phyloP scores from a whole-genome alignment of 345 rosid genomes.

The Eucalyptus marginata region DNA sequence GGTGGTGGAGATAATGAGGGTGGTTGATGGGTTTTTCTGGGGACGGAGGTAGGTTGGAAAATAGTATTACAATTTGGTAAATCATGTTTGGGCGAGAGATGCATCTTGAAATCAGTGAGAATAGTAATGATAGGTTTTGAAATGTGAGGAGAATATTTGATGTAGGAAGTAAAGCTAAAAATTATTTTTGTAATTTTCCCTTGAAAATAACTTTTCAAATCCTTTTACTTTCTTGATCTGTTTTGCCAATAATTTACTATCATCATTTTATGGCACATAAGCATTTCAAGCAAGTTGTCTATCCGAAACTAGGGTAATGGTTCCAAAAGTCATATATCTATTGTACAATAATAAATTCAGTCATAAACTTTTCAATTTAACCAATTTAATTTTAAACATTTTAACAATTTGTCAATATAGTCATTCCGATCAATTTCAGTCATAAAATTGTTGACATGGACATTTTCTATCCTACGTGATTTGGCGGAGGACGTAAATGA shows the following conservation, averaged over 20 bases:
- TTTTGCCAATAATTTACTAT: neutral
- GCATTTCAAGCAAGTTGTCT: neutral
- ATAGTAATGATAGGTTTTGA: neutral
- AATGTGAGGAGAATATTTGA: neutral
- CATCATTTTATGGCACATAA: neutral
- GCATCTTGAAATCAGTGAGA: neutral
- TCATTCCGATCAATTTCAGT: fast-evolving
- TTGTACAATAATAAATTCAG: too few species aligned
- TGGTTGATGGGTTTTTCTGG: neutral
- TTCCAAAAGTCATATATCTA: too few species aligned
- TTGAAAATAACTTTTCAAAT: neutral
- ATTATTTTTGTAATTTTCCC: neutral
- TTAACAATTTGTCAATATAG: too few species aligned
- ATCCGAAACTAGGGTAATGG: neutral
- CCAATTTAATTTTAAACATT: too few species aligned
- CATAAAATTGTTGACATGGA: fast-evolving
- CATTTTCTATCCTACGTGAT: fast-evolving
- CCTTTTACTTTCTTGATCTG: neutral
- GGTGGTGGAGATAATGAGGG: neutral
- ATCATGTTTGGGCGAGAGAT: neutral
- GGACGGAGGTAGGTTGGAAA: neutral
- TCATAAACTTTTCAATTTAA: too few species aligned
- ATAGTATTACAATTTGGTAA: neutral
- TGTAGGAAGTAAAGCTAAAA: neutral
- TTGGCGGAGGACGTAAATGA: too few species aligned